Conservation (phyloP, 345 rosid species). For the Brassica carinata region DNA sequence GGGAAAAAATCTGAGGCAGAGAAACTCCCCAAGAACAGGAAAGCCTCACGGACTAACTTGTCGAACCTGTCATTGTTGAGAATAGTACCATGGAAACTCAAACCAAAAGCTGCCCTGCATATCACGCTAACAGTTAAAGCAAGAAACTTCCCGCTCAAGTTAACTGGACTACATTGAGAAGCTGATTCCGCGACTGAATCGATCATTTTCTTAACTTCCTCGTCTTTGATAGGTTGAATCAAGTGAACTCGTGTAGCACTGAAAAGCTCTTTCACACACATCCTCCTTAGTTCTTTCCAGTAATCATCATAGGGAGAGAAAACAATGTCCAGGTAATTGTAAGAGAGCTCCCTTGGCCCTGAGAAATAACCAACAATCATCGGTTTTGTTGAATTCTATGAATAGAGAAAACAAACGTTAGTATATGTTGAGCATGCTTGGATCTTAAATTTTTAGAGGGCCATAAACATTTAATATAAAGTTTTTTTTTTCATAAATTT, state of each 20-base stretch:
- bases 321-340: constrained; percentile 44
- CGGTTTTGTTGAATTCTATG: not conserved
- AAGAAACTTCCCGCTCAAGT: constrained; percentile 37
- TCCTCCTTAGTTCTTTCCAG: constrained; percentile 51
- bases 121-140: constrained; percentile 33
- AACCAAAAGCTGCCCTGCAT: constrained; percentile 51
- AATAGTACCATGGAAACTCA: constrained; percentile 40
- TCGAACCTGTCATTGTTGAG: constrained; percentile 35
- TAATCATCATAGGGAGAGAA: constrained; percentile 47
- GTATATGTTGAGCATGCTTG: too few relatives aligned
- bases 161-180: not conserved
- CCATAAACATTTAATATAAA: too few relatives aligned
- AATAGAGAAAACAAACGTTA: not conserved
- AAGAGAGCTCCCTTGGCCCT: constrained; percentile 48
- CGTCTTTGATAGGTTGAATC: constrained; percentile 44
- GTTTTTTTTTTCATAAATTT: too few relatives aligned
- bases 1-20: constrained; percentile 43
- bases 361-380: not conserved
- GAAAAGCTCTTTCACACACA: constrained; percentile 47
- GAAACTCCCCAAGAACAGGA: constrained; percentile 37
- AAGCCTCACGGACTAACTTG: constrained; percentile 40
- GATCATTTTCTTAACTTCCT: constrained; percentile 46
- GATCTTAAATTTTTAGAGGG: too few relatives aligned
- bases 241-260: constrained; percentile 38
- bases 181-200: constrained; percentile 26